Conservation (phyloP, 768 basidiomycete genomes). For the Harrya chromipes region DNA sequence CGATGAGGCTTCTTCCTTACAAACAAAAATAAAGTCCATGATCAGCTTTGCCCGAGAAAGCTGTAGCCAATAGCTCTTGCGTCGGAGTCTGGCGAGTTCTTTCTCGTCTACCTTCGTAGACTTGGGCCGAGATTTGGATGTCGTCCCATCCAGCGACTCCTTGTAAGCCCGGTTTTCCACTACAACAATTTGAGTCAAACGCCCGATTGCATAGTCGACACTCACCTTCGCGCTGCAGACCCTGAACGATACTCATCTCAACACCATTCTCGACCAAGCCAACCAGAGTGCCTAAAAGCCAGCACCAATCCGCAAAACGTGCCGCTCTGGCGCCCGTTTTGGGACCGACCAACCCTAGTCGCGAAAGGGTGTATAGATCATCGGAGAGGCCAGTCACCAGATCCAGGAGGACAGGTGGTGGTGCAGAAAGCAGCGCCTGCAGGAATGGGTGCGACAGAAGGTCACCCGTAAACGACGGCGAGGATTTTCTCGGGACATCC, state of each 20-base stretch:
- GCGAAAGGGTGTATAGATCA: conserved; percentile 74
- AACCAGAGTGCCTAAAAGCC: conserved; percentile 76
- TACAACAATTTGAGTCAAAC: conserved; percentile 26
- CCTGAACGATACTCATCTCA: conserved; percentile 67
- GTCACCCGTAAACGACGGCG: conserved; percentile 12
- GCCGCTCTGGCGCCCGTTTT: conserved; percentile 65
- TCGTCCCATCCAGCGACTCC: conserved; percentile 70
- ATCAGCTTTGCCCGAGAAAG: conserved; percentile 65
- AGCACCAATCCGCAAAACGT: conserved; percentile 82
- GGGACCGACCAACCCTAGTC: conserved; percentile 65
- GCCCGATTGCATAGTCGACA: neutral
- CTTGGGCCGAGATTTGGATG: conserved; percentile 64
- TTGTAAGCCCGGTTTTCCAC: conserved; percentile 71
- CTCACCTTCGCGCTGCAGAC: conserved; percentile 61
- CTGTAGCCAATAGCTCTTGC: conserved; percentile 76
- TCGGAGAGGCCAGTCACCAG: conserved; percentile 72
- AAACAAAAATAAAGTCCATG: conserved; percentile 88
- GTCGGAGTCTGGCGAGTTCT: conserved; percentile 63
- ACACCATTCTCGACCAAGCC: conserved; percentile 82
- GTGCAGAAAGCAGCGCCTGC: conserved; percentile 71
- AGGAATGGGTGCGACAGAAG: conserved; percentile 57
- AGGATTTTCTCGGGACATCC: conserved; percentile 9
- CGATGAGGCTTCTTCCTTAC: conserved; percentile 41
- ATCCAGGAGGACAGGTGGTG: conserved; percentile 80
- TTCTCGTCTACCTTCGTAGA: conserved; percentile 59